Conservation (phyloP, 2,329 filamentous ascomycete genomes). For the Rutstroemia sp. region DNA sequence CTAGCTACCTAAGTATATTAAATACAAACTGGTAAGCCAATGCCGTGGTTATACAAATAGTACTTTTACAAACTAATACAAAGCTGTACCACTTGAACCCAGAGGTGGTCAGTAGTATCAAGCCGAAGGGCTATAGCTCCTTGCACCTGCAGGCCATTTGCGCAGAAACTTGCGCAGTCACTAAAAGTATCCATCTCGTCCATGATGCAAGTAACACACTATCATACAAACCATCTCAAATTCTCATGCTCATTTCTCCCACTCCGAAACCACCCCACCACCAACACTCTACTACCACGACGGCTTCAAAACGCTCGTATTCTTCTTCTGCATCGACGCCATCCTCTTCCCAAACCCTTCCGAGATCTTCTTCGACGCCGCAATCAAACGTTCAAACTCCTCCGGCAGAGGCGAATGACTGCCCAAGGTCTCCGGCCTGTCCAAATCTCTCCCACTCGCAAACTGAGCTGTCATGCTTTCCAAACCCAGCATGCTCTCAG, state of each 20-base stretch:
- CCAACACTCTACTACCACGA: too few species aligned
- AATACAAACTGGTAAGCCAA: too few species aligned
- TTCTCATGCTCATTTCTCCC: neutral
- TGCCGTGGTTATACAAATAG: neutral
- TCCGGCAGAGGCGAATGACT: constrained; percentile 48
- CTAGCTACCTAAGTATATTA: neutral
- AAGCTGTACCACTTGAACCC: neutral
- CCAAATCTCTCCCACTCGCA: constrained; percentile 23
- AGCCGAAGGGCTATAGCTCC: neutral
- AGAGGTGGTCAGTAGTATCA: neutral
- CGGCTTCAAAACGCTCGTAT: constrained; percentile 25
- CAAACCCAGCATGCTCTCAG: constrained; percentile 22
- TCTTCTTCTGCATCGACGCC: constrained; percentile 52
- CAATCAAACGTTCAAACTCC: constrained; percentile 51
- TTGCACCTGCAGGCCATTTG: neutral
- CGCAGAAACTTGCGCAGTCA: neutral
- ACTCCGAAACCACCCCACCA: too few species aligned
- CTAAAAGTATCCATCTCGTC: too few species aligned
- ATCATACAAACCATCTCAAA: neutral
- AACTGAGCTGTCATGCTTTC: constrained; percentile 30
- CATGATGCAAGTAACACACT: neutral
- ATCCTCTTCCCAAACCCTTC: constrained; percentile 56
- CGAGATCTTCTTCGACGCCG: constrained; percentile 47
- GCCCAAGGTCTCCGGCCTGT: constrained; percentile 23
- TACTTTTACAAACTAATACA: neutral